Conservation (phyloP, 116 monocot genomes). For the Papilionanthe hybrid region DNA sequence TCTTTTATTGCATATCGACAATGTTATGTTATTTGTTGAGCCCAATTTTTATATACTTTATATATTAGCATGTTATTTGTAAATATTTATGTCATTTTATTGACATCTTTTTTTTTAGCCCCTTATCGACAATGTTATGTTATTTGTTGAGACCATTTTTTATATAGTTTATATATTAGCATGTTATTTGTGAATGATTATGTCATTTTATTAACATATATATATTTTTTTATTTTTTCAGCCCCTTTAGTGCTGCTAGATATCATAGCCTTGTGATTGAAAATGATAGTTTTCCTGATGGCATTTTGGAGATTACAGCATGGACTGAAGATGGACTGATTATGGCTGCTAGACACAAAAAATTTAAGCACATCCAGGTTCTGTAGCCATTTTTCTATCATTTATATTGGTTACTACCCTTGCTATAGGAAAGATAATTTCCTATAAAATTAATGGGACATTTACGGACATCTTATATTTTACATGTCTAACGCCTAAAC, state of each 20-base stretch:
- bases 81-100: not conserved
- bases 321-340: slow-evolving; percentile 96
- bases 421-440: not conserved
- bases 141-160: too few species aligned
- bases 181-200: not conserved
- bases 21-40: too few species aligned
- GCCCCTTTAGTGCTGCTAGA: slow-evolving; percentile 79
- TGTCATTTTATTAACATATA: not conserved
- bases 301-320: slow-evolving; percentile 70
- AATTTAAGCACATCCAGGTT: slow-evolving; percentile 79
- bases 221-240: slow-evolving; percentile 27
- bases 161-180: not conserved
- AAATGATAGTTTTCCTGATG: slow-evolving; percentile 68
- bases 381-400: not conserved
- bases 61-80: not conserved
- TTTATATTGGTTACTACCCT: not conserved
- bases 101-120: not conserved
- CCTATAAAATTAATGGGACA: not conserved
- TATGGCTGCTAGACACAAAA: slow-evolving; percentile 90
- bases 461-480: too few species aligned
- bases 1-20: not conserved
- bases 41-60: too few species aligned
- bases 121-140: too few species aligned
- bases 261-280: slow-evolving; percentile 97
- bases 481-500: too few species aligned